These are phyloP conservation scores for Colletotrichum chrysophilum DNA, from an alignment of 2,329 filamentous ascomycete genomes.

Conservation along the genomic window DNA sequence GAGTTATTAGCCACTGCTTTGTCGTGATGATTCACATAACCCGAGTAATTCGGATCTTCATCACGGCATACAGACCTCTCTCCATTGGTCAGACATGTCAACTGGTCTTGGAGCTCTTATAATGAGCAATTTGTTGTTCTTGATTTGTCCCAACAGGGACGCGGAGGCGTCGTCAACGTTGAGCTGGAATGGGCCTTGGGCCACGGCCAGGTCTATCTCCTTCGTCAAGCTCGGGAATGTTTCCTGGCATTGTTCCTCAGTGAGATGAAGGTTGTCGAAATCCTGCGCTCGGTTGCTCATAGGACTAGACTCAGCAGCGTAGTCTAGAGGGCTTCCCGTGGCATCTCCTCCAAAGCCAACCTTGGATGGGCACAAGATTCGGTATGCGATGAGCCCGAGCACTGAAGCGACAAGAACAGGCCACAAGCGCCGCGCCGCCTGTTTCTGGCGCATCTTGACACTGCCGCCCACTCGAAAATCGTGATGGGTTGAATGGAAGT, in stretches of 20 bases:
- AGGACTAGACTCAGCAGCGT: not conserved
- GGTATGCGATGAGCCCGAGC: not conserved
- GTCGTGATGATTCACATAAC: not conserved
- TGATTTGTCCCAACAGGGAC: slow-evolving; percentile 41
- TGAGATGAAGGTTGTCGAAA: slow-evolving; percentile 42
- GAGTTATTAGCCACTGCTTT: not conserved
- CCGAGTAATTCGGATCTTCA: not conserved
- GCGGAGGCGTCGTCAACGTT: slow-evolving; percentile 29
- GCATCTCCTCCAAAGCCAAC: not conserved
- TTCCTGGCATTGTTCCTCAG: slow-evolving; percentile 44
- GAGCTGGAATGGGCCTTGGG: slow-evolving; percentile 48
- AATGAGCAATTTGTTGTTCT: slow-evolving; percentile 43
- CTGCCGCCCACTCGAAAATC: not conserved
- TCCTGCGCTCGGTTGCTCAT: not conserved
- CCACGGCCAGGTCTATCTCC: slow-evolving; percentile 50
- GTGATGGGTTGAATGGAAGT: not conserved
- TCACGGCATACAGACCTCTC: slow-evolving; percentile 30
- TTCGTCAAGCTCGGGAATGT: slow-evolving; percentile 52
- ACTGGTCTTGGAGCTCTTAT: slow-evolving; percentile 43
- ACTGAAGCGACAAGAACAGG: not conserved
- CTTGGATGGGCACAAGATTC: not conserved
- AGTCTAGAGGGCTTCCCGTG: not conserved
- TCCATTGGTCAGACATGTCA: slow-evolving; percentile 50
- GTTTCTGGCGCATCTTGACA: slow-evolving; percentile 1
- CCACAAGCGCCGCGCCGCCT: not conserved